Conservation (phyloP, 306 rosid species). For the Corylus heterophylla region DNA sequence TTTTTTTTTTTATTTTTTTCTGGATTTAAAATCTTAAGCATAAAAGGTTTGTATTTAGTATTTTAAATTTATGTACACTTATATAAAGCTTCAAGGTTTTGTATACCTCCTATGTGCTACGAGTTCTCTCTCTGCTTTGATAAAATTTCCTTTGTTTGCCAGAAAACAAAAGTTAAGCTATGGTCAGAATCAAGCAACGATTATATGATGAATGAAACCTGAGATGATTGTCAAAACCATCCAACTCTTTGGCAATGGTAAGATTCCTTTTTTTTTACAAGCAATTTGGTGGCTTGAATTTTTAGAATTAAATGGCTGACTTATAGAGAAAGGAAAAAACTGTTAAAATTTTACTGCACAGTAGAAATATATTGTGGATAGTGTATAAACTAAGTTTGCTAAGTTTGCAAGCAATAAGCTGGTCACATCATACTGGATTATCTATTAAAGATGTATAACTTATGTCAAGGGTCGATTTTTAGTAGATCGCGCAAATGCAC, state of each 20-base stretch:
- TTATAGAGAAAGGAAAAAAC: neutral
- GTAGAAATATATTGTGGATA: neutral
- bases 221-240: neutral
- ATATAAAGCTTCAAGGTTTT: neutral
- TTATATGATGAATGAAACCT: neutral
- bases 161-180: conserved; percentile 2
- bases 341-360: neutral
- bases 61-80: neutral
- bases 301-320: neutral
- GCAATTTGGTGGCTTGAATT: neutral
- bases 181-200: neutral
- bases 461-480: neutral
- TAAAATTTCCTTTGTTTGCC: neutral
- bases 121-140: neutral
- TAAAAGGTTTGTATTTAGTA: neutral
- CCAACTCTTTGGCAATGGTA: neutral
- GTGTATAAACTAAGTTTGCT: neutral
- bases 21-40: neutral
- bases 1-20: too few relatives aligned
- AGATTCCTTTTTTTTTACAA: neutral
- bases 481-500: neutral
- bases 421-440: neutral
- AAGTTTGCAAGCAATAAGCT: neutral
- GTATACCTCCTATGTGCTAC: neutral
- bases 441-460: neutral